Percentiles rank a stretch among this genome's conserved stretches.
Conservation (phyloP, 2,329 filamentous ascomycete genomes). For the Claviceps capensis region DNA sequence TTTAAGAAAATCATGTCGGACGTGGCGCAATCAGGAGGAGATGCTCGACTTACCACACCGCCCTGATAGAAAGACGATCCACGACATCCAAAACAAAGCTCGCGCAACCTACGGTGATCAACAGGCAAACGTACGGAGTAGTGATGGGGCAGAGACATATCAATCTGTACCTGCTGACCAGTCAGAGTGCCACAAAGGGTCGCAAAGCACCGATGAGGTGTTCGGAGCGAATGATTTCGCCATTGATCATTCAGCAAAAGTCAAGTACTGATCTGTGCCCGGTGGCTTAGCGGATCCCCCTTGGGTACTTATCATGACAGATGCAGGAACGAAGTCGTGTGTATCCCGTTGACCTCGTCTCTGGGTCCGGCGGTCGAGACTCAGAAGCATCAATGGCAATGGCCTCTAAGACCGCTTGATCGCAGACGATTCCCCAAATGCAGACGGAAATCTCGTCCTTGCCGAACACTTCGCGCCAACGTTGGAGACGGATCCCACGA, state of each 20-base stretch:
- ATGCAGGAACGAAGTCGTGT: neutral
- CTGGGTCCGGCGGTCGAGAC: neutral
- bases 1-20: neutral
- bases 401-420: too few relatives aligned
- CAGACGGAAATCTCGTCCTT: neutral
- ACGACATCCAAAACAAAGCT: neutral
- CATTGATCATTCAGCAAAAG: constrained; percentile 7
- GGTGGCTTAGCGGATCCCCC: constrained; percentile 4
- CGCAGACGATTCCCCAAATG: neutral
- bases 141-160: neutral
- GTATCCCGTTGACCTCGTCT: too few relatives aligned
- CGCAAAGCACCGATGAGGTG: constrained; percentile 5
- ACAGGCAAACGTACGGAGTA: neutral
- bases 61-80: neutral
- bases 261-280: constrained; percentile 2
- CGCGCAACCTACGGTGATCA: neutral
- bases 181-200: constrained; percentile 1
- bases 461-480: neutral
- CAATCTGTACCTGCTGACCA: constrained; percentile 4
- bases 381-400: neutral
- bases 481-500: neutral
- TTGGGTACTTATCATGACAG: neutral
- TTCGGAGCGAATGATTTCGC: constrained; percentile 9
- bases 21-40: neutral
- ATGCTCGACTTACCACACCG: neutral